These are phyloP conservation scores for Pythium insidiosum DNA, from an alignment of 352 stramenopile species.

Conservation along the genomic window DNA sequence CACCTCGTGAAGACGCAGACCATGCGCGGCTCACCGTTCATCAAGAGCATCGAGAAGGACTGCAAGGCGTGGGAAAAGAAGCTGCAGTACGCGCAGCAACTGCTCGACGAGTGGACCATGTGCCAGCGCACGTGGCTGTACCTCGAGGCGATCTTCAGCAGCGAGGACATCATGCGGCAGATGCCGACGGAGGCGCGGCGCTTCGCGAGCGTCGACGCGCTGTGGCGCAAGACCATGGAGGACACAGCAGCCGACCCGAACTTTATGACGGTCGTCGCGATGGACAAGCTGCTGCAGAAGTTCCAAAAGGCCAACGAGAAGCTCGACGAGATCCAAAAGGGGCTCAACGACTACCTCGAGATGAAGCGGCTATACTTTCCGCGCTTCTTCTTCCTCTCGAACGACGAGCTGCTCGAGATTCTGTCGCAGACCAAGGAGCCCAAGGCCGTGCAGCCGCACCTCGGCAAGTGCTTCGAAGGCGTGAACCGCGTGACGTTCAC, in stretches of 20 bases:
- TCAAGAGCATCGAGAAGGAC: constrained; percentile 91
- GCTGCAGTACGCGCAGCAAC: constrained; percentile 81
- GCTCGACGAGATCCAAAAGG: constrained; percentile 92
- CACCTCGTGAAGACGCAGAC: constrained; percentile 94
- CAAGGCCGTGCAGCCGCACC: constrained; percentile 86
- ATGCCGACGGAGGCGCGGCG: constrained; percentile 89
- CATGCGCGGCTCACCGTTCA: constrained; percentile 92
- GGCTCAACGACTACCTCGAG: constrained; percentile 79
- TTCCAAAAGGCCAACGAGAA: constrained; percentile 92
- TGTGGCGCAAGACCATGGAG: constrained; percentile 92
- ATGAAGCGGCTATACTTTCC: constrained; percentile 87
- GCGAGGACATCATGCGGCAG: constrained; percentile 94
- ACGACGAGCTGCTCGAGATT: constrained; percentile 95
- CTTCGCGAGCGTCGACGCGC: constrained; percentile 83
- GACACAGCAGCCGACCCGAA: constrained; percentile 83
- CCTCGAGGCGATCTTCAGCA: constrained; percentile 94
- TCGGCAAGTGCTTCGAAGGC: constrained; percentile 89
- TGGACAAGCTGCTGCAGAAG: constrained; percentile 88
- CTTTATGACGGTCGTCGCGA: constrained; percentile 85
- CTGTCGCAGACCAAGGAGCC: constrained; percentile 91
- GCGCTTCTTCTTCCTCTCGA: constrained; percentile 94
- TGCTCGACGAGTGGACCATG: constrained; percentile 93
- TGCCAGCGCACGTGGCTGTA: constrained; percentile 95
- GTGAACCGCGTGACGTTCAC: constrained; percentile 91
- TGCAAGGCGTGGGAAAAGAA: constrained; percentile 88